phyloP scores from a whole-genome alignment of 352 stramenopile genomes.

The Peronospora farinosa region DNA sequence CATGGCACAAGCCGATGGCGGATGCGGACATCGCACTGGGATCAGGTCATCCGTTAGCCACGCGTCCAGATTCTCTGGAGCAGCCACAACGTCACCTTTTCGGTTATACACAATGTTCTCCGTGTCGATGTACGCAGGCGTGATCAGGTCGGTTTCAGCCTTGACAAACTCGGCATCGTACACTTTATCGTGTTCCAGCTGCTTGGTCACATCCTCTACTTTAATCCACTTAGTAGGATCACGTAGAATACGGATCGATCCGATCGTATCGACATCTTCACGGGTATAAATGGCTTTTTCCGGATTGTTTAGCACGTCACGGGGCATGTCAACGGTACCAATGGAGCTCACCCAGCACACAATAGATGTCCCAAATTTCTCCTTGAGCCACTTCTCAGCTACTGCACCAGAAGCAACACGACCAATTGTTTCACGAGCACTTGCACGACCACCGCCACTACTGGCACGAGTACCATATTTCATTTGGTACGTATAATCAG shows the following conservation, averaged over 20 bases:
- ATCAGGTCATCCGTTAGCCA: constrained; percentile 85
- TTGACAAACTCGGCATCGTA: constrained; percentile 76
- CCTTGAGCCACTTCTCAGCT: constrained; percentile 92
- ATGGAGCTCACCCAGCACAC: constrained; percentile 88
- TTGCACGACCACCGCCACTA: constrained; percentile 93
- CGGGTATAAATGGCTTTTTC: constrained; percentile 64
- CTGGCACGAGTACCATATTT: constrained; percentile 98
- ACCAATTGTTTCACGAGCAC: constrained; percentile 97
- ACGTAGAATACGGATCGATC: constrained; percentile 75
- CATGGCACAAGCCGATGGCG: constrained; percentile 91
- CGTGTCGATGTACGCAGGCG: constrained; percentile 89
- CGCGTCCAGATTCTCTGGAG: constrained; percentile 44
- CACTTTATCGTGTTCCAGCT: constrained; percentile 52
- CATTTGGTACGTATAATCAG: constrained; percentile 98
- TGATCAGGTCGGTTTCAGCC: constrained; percentile 44
- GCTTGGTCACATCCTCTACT: constrained; percentile 34
- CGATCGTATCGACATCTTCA: constrained; percentile 78
- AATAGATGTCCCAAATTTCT: constrained; percentile 88
- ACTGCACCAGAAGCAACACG: constrained; percentile 95
- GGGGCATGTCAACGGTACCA: constrained; percentile 79
- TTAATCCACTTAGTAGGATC: constrained; percentile 61
- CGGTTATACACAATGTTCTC: constrained; percentile 89
- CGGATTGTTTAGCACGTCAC: constrained; percentile 56
- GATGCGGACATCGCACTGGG: constrained; percentile 92
- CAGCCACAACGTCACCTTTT: constrained; percentile 50